A percentile compares a stretch with the other conserved stretches of the same genome.
Evolutionary conservation across 164 flowering plant species (phyloP).

Genomic region (Houttuynia cordata): DNA sequence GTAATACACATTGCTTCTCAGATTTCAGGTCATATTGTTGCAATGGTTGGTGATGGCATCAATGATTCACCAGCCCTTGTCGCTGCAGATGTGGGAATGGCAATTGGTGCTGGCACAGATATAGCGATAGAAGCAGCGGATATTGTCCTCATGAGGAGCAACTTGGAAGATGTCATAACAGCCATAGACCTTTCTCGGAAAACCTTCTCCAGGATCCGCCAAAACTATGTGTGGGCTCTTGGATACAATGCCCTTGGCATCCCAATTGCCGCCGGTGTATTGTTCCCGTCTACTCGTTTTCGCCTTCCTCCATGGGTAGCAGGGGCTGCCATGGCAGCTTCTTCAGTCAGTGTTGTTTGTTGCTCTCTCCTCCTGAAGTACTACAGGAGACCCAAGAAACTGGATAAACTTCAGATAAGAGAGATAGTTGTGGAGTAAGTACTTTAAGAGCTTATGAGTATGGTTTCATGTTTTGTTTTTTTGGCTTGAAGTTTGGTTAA

Average conservation of each 20-base stretch:
- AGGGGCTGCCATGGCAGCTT: conserved; percentile 84
- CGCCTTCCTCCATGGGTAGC: conserved; percentile 81
- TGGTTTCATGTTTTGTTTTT: no score
- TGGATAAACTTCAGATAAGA: conserved; percentile 33
- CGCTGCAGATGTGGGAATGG: conserved; percentile 80
- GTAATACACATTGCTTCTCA: conserved; percentile 4
- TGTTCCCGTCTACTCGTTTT: conserved; percentile 48
- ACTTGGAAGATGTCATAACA: conserved; percentile 71
- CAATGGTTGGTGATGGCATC: conserved; percentile 87
- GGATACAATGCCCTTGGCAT: conserved; percentile 62
- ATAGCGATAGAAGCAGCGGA: conserved; percentile 86
- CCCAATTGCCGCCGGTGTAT: conserved; percentile 62
- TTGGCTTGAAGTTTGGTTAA: no score
- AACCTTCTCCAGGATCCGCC: conserved; percentile 47
- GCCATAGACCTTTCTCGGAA: conserved; percentile 69
- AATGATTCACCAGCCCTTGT: conserved; percentile 84
- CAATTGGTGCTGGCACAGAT: conserved; percentile 84
- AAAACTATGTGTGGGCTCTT: conserved; percentile 71
- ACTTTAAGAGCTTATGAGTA: background rate
- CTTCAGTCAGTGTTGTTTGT: conserved; percentile 68
- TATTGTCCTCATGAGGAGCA: conserved; percentile 71
- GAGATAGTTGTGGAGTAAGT: conserved; percentile 32
- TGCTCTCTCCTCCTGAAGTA: conserved; percentile 53
- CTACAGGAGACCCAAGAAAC: conserved; percentile 44
- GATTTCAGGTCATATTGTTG: conserved; percentile 46